Conservation (phyloP, 257 asterid genomes). For the Gardenia jasminoides region DNA sequence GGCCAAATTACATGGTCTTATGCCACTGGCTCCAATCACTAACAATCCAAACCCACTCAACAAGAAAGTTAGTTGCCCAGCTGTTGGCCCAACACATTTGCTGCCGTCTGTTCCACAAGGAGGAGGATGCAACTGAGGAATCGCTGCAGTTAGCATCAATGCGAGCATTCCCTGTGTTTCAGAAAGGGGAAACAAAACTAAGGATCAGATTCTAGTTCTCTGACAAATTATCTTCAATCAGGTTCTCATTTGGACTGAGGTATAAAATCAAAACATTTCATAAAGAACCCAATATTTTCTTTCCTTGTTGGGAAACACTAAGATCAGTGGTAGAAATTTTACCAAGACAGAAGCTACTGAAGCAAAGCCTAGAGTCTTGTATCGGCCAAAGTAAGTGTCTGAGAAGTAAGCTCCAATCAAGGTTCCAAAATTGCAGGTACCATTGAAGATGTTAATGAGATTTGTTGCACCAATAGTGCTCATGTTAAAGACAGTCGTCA, state of each 20-base stretch:
- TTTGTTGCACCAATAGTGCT: conserved; percentile 51
- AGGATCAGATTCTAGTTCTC: too few relatives aligned
- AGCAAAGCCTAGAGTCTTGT: conserved; percentile 61
- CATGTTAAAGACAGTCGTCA: conserved; percentile 75
- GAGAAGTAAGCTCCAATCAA: conserved; percentile 60
- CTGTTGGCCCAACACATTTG: conserved; percentile 36
- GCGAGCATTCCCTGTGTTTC: conserved; percentile 49
- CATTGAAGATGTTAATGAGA: conserved; percentile 60
- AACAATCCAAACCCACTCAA: conserved; percentile 19
- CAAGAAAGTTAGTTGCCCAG: conserved; percentile 53
- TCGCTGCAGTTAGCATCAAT: conserved; percentile 56
- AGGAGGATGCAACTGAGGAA: conserved; percentile 68
- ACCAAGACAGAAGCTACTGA: conserved; percentile 67
- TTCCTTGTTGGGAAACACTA: too few relatives aligned
- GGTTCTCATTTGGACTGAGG: too few relatives aligned
- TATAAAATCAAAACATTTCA: too few relatives aligned
- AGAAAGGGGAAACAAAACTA: too few relatives aligned
- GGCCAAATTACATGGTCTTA: conserved; percentile 52
- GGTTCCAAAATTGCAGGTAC: conserved; percentile 72
- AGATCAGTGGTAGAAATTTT: not conserved
- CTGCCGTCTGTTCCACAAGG: conserved; percentile 41
- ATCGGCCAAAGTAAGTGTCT: conserved; percentile 77
- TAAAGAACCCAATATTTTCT: too few relatives aligned
- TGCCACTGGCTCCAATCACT: too few relatives aligned
- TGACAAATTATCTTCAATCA: too few relatives aligned